These are phyloP conservation scores for Solanum hybrid DNA, from an alignment of 305 asterid genomes.

Conservation along the genomic window DNA sequence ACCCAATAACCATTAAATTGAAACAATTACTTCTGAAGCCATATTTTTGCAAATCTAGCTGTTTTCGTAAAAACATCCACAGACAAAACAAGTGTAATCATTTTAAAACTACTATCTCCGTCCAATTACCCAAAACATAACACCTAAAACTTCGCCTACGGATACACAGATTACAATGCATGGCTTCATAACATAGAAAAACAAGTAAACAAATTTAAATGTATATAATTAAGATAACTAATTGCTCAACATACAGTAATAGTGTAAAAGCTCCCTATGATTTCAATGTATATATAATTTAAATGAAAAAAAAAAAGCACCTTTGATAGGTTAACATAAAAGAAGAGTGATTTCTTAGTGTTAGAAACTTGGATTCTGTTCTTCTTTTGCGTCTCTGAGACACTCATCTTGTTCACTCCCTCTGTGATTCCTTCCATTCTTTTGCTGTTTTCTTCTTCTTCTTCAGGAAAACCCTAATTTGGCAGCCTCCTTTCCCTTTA, in stretches of 20 bases:
- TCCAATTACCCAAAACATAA: neutral
- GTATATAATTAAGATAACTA: neutral
- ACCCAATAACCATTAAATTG: neutral
- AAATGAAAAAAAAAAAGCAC: neutral
- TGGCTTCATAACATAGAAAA: neutral
- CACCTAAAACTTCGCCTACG: neutral
- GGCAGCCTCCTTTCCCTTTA: neutral
- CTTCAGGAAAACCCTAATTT: neutral
- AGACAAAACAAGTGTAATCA: neutral
- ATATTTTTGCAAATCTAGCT: neutral
- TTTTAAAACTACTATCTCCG: neutral
- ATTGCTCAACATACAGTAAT: neutral
- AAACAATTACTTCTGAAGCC: neutral
- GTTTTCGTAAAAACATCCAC: neutral
- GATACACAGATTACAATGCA: neutral
- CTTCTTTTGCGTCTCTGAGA: constrained; percentile 17
- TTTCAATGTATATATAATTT: neutral
- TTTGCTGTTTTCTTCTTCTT: neutral
- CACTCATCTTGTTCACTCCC: constrained; percentile 25
- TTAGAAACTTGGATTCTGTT: constrained; percentile 33
- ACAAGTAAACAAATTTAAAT: neutral
- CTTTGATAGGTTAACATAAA: constrained; percentile 37
- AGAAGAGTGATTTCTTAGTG: constrained; percentile 34
- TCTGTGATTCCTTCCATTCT: constrained; percentile 28
- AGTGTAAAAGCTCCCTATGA: neutral